Percentiles rank a stretch among this genome's conserved stretches.
Evolutionary conservation across 306 rosid genomes (phyloP).

Genomic region (Gastrolobium bilobum): DNA sequence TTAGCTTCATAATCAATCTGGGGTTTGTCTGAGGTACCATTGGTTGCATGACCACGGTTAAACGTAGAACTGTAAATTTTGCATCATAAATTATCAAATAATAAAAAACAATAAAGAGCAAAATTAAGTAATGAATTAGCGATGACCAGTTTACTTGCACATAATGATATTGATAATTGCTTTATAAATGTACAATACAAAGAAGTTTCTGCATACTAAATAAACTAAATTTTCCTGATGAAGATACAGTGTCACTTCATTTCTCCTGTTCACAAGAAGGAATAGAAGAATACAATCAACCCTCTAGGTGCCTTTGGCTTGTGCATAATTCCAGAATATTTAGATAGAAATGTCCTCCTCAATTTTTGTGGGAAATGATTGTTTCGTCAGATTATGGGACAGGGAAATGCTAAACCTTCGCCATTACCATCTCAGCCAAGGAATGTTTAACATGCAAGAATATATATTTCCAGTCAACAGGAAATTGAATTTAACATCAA

Average conservation of each 20-base stretch:
- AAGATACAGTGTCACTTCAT: slow-evolving; percentile 18
- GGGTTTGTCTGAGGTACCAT: slow-evolving; percentile 51
- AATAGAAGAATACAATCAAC: slow-evolving; percentile 16
- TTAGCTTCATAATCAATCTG: slow-evolving; percentile 73
- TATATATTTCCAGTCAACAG: slow-evolving; percentile 20
- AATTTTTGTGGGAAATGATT: slow-evolving; percentile 34
- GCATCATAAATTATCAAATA: slow-evolving; percentile 45
- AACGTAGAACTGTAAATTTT: slow-evolving; percentile 68
- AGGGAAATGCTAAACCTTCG: slow-evolving; percentile 7
- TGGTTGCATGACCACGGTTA: slow-evolving; percentile 63
- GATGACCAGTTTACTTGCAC: slow-evolving; percentile 29
- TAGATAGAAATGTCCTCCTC: slow-evolving; percentile 26
- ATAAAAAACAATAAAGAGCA: slow-evolving; percentile 34
- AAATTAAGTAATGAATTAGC: slow-evolving; percentile 29
- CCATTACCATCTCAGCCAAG: slow-evolving; percentile 22
- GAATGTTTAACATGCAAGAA: slow-evolving; percentile 24
- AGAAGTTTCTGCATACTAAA: slow-evolving; percentile 11
- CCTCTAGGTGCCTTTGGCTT: slow-evolving; percentile 12
- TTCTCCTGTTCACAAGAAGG: slow-evolving; percentile 27
- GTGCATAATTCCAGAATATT: slow-evolving; percentile 32
- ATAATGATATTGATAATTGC: slow-evolving; percentile 24
- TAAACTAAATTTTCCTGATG: neutral
- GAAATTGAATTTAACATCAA: slow-evolving; percentile 27
- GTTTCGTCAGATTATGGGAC: slow-evolving; percentile 5
- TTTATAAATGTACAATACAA: neutral